These are phyloP conservation scores for Fusarium irregulare DNA, from an alignment of 2,329 filamentous ascomycete genomes.

Conservation along the genomic window DNA sequence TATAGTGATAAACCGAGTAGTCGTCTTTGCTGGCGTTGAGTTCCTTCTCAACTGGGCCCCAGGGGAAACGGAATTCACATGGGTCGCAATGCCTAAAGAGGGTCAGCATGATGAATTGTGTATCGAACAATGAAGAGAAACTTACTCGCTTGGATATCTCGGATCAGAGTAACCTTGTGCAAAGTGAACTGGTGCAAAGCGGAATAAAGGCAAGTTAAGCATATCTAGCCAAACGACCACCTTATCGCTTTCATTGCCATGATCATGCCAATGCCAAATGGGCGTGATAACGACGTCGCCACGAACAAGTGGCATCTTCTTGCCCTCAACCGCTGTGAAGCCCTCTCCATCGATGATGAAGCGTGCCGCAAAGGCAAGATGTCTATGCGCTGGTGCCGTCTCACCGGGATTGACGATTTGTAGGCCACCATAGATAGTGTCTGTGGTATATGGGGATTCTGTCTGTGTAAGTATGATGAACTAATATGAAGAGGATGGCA, in stretches of 20 bases:
- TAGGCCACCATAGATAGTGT: constrained; percentile 67
- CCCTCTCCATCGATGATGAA: constrained; percentile 69
- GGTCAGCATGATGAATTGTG: not conserved
- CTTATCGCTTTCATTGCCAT: constrained; percentile 65
- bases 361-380: constrained; percentile 66
- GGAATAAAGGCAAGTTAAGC: constrained; percentile 64
- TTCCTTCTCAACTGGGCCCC: constrained; percentile 54
- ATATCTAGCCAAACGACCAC: constrained; percentile 70
- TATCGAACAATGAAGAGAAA: not conserved
- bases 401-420: constrained; percentile 68
- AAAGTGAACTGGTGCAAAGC: constrained; percentile 64
- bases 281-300: constrained; percentile 69
- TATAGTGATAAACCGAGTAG: constrained; percentile 53
- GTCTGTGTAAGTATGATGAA: not conserved
- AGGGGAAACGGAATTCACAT: constrained; percentile 57
- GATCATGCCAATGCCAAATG: constrained; percentile 70
- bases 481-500: rapidly evolving
- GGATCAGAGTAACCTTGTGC: constrained; percentile 61
- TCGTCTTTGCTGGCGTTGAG: constrained; percentile 51
- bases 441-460: constrained; percentile 59
- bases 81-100: constrained; percentile 48
- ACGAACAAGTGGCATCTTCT: constrained; percentile 61
- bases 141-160: constrained; percentile 61
- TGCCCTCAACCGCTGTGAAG: constrained; percentile 68
- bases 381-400: constrained; percentile 65